These are phyloP conservation scores for Umbilicaria muhlenbergii DNA, from an alignment of 495 filamentous ascomycete species.

Conservation along the genomic window DNA sequence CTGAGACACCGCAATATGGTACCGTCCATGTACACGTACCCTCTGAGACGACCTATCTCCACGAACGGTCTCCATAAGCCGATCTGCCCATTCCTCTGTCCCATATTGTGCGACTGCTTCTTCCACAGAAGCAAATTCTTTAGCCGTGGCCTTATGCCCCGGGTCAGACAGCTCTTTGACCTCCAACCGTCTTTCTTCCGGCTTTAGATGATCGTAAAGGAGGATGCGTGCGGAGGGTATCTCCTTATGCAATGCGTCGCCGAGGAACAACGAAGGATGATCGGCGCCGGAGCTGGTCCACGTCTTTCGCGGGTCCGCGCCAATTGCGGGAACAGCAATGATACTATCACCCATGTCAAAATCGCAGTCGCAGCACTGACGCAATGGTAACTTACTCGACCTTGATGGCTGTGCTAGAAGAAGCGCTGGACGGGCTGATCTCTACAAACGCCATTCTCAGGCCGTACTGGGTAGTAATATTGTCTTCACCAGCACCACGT, in stretches of 20 bases:
- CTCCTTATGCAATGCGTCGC: conserved; percentile 15
- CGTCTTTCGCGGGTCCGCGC: conserved; percentile 22
- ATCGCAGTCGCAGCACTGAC: background rate
- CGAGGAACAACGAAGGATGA: conserved; percentile 17
- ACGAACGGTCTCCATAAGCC: conserved; percentile 1
- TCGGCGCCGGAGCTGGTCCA: conserved; percentile 17
- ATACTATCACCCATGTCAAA: conserved; percentile 16
- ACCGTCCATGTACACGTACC: background rate
- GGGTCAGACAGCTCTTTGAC: background rate
- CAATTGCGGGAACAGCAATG: conserved; percentile 28
- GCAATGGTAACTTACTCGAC: conserved; percentile 21
- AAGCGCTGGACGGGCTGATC: conserved; percentile 1
- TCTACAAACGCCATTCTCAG: conserved; percentile 5
- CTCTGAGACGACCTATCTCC: background rate
- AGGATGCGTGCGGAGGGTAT: conserved; percentile 7
- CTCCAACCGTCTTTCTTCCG: conserved; percentile 1
- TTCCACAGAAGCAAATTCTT: background rate
- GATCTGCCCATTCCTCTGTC: conserved; percentile 8
- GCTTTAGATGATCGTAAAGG: conserved; percentile 10
- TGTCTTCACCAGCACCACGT: too few species aligned
- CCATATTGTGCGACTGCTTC: conserved; percentile 3
- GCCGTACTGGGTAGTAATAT: too few species aligned
- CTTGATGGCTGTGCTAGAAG: conserved; percentile 4
- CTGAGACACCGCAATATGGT: too few species aligned
- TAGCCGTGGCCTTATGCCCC: background rate